Evolutionary conservation across 139 green algal genomes (phyloP).

Genomic region (Pseudopediastrum boryanum): DNA sequence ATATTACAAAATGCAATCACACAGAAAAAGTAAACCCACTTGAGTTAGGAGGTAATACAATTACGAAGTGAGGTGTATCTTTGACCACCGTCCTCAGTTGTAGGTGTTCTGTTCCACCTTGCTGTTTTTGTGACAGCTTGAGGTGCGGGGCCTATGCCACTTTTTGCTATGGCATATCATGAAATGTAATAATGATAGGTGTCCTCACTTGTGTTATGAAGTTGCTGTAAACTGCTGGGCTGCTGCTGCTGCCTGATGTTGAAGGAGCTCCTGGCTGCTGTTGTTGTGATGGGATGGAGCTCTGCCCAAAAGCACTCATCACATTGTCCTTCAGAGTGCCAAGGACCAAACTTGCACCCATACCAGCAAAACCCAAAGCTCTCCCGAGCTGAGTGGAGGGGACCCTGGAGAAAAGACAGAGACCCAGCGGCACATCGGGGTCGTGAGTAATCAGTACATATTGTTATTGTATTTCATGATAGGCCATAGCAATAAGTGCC

Average conservation of each 20-base stretch:
- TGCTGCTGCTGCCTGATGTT: neutral
- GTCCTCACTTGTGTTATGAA: constrained; percentile 38
- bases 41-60: no score
- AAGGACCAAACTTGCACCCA: constrained; percentile 79
- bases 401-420: constrained; percentile 46
- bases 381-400: constrained; percentile 76
- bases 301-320: constrained; percentile 21
- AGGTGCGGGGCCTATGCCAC: no score
- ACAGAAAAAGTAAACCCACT: no score
- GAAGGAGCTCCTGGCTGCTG: neutral
- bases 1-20: no score
- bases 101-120: constrained; percentile 4
- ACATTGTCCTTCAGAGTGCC: constrained; percentile 73
- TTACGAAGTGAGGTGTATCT: no score
- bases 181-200: neutral
- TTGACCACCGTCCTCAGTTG: no score
- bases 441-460: neutral
- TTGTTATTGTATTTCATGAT: no score
- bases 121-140: no score
- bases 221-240: constrained; percentile 12
- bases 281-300: neutral
- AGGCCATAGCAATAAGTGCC: no score
- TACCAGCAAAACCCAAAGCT: constrained; percentile 81
- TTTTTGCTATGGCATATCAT: no score
- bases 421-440: neutral